A percentile compares a stretch with the other conserved stretches of the same genome.
Evolutionary conservation across 768 basidiomycete genomes (phyloP).

Genomic region (Hortiboletus flavorubellus): DNA sequence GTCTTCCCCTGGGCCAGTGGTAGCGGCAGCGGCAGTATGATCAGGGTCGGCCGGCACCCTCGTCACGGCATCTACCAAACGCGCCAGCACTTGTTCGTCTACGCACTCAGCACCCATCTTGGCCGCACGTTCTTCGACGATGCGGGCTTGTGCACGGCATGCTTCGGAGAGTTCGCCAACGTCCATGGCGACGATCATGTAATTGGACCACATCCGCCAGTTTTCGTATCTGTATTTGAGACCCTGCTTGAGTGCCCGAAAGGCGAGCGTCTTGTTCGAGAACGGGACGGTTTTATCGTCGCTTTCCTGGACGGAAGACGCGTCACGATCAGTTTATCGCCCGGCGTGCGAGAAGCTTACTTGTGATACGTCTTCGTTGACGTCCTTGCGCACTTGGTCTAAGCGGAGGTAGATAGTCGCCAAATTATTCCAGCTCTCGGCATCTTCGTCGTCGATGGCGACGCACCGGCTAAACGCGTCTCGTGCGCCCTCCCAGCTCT

Average conservation of each 20-base stretch:
- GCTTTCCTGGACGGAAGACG: constrained; percentile 24
- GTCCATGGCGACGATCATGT: constrained; percentile 90
- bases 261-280: constrained; percentile 81
- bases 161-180: constrained; percentile 91
- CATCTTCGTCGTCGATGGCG: constrained; percentile 91
- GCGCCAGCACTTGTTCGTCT: constrained; percentile 85
- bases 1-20: constrained; percentile 12
- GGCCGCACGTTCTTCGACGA: constrained; percentile 57
- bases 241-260: constrained; percentile 89
- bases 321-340: constrained; percentile 8
- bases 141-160: constrained; percentile 73
- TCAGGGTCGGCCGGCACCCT: constrained; percentile 42
- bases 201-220: constrained; percentile 99
- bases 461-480: constrained; percentile 86
- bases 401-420: constrained; percentile 92
- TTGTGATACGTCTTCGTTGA: constrained; percentile 28
- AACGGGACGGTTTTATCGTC: constrained; percentile 46
- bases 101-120: constrained; percentile 54
- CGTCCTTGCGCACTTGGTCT: constrained; percentile 41
- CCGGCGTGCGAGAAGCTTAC: constrained; percentile 5
- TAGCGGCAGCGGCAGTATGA: background rate
- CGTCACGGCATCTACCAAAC: constrained; percentile 85
- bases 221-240: constrained; percentile 81
- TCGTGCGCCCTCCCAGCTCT: constrained; percentile 81
- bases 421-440: constrained; percentile 97